Evolutionary conservation across 1,284 basidiomycete species (phyloP), one percentile per base, ranked within the genome.

Genomic region (Cryptococcus sp.): DNA sequence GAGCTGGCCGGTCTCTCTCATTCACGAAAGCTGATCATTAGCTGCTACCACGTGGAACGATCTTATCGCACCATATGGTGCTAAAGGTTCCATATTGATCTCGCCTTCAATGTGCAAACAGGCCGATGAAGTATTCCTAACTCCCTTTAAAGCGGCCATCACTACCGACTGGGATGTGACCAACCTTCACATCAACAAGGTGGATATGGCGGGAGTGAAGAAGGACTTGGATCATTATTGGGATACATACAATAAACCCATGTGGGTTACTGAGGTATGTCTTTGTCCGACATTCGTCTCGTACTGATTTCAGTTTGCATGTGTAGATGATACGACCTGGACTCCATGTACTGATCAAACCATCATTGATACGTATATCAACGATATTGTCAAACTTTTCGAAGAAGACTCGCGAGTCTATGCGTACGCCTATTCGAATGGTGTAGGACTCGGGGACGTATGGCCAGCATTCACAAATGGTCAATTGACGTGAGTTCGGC

Each of bases 141-240:
- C 51, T 2, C 61, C 69, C 2, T 74, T 76, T 65, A 50, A 60
- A 47, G 47, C 56, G 4, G 48, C 48, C 21, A 61, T 61, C 47
- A 34, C 49, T 24, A 53, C 48, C 37, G 49, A 59, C 14, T 74
- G 62, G 59, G 73, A 74, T 51, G 60, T 73, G 46, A 70, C 66
- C 55, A 68, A 63, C 45, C 43, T 73, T 21, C 74, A 74, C 63
- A 67, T 74, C 63, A 74, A 76, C 69, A 75, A 74, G 65, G 66
- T 67, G 62, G 55, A 47, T 49, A 62, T 71, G 60, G 71, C 50
- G 14, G 72, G 69, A 40, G 70, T 72, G 48, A 58, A 61, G 50
- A 55, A 47, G 13, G 62, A 59, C 36, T 49, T 76, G 43, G 69
- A 73, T 55, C 62, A 74, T 60, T 75, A 76, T 66, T 69, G 50